Conservation (phyloP, 148 eudicot genomes). For the Nepenthes gracilis region DNA sequence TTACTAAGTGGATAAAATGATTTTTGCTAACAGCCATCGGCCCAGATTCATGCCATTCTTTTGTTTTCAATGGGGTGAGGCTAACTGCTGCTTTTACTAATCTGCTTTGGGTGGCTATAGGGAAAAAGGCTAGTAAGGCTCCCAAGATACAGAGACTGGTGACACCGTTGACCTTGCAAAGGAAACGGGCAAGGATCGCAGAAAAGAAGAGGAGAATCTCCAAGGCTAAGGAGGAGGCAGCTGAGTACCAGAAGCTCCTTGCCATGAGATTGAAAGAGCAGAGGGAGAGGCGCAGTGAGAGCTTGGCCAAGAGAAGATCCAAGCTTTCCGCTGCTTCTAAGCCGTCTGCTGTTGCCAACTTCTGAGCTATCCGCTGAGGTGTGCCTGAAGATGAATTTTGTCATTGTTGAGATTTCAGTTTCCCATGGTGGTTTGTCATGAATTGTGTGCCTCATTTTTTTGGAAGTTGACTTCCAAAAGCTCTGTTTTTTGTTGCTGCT, state of each 20-base stretch:
- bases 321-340: slow-evolving; percentile 16
- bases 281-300: slow-evolving; percentile 40
- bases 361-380: background rate
- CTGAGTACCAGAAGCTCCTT: slow-evolving; percentile 45
- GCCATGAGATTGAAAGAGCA: slow-evolving; percentile 40
- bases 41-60: too few species aligned
- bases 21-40: too few species aligned
- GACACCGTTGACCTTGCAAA: slow-evolving; percentile 78
- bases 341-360: background rate
- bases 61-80: background rate
- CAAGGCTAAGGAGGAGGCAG: slow-evolving; percentile 39
- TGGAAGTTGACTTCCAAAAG: too few species aligned
- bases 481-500: too few species aligned
- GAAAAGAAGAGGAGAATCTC: slow-evolving; percentile 75
- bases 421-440: too few species aligned
- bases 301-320: slow-evolving; percentile 39
- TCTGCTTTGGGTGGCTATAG: slow-evolving; percentile 15
- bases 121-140: slow-evolving; percentile 75
- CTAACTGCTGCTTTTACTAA: background rate
- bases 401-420: slow-evolving; percentile 3
- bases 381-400: background rate
- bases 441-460: too few species aligned
- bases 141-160: slow-evolving; percentile 90
- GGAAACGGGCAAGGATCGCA: slow-evolving; percentile 87
- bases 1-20: background rate